Percentiles rank a stretch among this genome's conserved stretches.
Conservation (phyloP, 1,139 yeast species). For the Scheffersomyces insectosa region DNA sequence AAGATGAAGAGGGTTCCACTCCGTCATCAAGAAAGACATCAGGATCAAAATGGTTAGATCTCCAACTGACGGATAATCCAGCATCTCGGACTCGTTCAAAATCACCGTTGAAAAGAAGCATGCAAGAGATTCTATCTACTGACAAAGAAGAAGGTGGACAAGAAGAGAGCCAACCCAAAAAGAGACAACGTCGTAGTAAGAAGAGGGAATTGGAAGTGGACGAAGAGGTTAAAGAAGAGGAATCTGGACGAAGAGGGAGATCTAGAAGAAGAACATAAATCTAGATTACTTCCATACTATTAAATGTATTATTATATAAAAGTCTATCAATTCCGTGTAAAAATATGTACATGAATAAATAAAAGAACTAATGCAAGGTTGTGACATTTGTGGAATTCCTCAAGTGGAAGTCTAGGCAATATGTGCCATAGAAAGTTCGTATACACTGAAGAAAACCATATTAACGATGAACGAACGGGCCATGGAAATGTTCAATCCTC, state of each 20-base stretch:
- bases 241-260: conserved; percentile 11
- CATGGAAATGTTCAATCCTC: conserved; percentile 77
- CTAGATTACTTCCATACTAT: not conserved
- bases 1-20: not conserved
- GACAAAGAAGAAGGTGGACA: conserved; percentile 17
- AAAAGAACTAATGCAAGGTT: not conserved
- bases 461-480: conserved; percentile 71
- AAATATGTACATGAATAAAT: conserved; percentile 2
- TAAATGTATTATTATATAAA: not conserved
- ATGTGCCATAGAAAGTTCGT: conserved; percentile 64
- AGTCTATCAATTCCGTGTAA: not conserved
- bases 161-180: conserved; percentile 14
- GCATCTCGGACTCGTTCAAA: conserved; percentile 44
- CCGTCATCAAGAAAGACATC: conserved; percentile 6
- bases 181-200: conserved; percentile 13
- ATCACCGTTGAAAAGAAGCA: conserved; percentile 40
- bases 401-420: conserved; percentile 24
- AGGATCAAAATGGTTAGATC: conserved; percentile 8
- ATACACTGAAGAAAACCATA: conserved; percentile 72
- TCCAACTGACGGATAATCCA: conserved; percentile 25
- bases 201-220: conserved; percentile 2
- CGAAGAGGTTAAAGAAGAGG: conserved; percentile 8
- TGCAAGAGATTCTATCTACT: conserved; percentile 27
- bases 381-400: not conserved
- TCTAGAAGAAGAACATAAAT: conserved; percentile 9